Conservation (phyloP, 306 rosid species). For the Vigna nakashimae region DNA sequence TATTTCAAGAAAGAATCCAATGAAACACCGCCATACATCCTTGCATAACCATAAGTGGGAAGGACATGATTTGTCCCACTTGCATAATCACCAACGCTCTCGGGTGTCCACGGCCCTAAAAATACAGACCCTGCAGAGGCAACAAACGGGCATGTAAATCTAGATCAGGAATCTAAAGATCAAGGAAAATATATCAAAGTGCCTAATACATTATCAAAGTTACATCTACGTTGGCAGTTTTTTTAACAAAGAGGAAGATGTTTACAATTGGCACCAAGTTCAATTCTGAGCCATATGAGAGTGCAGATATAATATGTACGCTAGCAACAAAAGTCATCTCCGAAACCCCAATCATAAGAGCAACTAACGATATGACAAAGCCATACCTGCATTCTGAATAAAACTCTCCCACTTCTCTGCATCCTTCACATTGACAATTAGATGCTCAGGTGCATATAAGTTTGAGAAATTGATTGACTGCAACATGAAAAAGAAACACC, state of each 20-base stretch:
- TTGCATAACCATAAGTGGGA: constrained; percentile 89
- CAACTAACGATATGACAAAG: constrained; percentile 11
- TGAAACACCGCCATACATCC: constrained; percentile 92
- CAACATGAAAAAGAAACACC: constrained; percentile 37
- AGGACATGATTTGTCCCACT: constrained; percentile 95
- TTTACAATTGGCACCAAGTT: constrained; percentile 4
- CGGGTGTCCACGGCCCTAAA: constrained; percentile 89
- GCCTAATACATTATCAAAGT: neutral
- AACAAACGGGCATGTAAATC: constrained; percentile 5
- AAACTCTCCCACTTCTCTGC: constrained; percentile 90
- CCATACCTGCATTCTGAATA: constrained; percentile 83
- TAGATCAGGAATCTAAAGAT: constrained; percentile 1
- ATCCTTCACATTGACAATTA: constrained; percentile 77
- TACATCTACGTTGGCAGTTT: neutral
- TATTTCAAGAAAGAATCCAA: constrained; percentile 83
- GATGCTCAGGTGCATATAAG: constrained; percentile 90
- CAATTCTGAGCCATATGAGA: constrained; percentile 7
- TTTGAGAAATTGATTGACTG: constrained; percentile 88
- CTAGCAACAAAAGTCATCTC: neutral
- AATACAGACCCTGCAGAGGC: constrained; percentile 75
- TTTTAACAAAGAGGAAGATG: neutral
- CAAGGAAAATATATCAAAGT: neutral
- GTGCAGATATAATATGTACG: neutral
- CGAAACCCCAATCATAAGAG: constrained; percentile 4
- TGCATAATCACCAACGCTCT: constrained; percentile 92